Evolutionary conservation across 352 stramenopile genomes (phyloP), one percentile per base, ranked within the genome.

Genomic region (Phytopythium helicoides): DNA sequence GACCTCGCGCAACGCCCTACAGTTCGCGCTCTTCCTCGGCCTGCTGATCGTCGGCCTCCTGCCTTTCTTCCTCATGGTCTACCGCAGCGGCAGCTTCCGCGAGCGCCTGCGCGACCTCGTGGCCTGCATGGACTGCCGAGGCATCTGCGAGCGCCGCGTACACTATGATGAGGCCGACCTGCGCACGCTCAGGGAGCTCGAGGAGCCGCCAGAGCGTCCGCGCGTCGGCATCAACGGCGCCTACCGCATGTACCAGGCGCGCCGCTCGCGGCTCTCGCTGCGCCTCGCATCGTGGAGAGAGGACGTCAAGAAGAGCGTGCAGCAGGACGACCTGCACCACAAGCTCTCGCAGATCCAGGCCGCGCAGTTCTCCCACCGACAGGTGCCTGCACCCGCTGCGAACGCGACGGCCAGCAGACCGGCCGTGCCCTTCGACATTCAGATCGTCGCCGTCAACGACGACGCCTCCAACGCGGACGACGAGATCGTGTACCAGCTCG

Each of bases 281-380:
- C 73, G 69, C 4, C 56, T 89, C 14, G 71, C 66, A 6, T 73
- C 71, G 1, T 89, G 78, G 78, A 73, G 77, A n/a, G 73, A 89
- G 38, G 78, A 89, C 56, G 58, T 87, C 28, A 76, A 79, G 48
- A 58, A 73, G 48, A 45, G 56, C 35, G 52, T 58, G 5, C 52
- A 73, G 19, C 53, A 75, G 33, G 71, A 84, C 28, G 55, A 64
- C 14, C 44, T 84, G 38, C 64, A 74, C 52, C 58, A 74, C 58
- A 86, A 88, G 51, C 60, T 88, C 25, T 59, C 77, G 25, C 66
- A 78, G 49, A 66, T 84, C n/a, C 67, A 77, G 46, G 60, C 64
- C 2, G 60, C 52, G 36, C 52, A 63, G 23, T 62, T 47, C 35
- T 55, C 15, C n/a, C 49, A 47, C 11, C 60, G 68, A 12, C 66